Evolutionary conservation across 257 asterid genomes (phyloP).

Genomic region (Gynochthodes officinalis): DNA sequence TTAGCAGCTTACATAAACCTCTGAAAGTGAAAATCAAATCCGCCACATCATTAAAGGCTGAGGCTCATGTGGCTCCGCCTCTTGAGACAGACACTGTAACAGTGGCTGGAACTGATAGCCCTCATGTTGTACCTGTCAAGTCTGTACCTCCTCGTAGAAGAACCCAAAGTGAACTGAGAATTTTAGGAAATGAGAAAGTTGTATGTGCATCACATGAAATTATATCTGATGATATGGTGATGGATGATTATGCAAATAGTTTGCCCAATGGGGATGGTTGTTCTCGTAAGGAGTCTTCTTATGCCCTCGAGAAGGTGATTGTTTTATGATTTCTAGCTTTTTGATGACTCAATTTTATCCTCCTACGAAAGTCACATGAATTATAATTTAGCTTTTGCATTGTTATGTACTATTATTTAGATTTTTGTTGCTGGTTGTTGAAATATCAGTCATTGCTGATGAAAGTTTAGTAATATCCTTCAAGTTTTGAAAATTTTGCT

Average conservation of each 20-base stretch:
- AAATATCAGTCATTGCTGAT: background rate
- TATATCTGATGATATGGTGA: conserved; percentile 21
- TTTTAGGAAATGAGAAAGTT: conserved; percentile 41
- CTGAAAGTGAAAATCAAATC: conserved; percentile 49
- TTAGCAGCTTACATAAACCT: conserved; percentile 50
- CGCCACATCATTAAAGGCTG: conserved; percentile 31
- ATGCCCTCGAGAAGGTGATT: conserved; percentile 48
- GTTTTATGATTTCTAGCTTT: conserved; percentile 1
- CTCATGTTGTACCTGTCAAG: conserved; percentile 65
- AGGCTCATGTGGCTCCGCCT: conserved; percentile 32
- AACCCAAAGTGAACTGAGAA: conserved; percentile 57
- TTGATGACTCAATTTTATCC: background rate
- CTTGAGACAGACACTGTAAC: conserved; percentile 43
- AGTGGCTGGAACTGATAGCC: conserved; percentile 44
- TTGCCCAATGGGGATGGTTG: conserved; percentile 42
- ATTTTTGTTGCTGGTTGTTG: background rate
- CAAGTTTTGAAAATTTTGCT: background rate
- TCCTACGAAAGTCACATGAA: background rate
- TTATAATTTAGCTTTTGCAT: background rate
- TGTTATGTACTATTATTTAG: background rate
- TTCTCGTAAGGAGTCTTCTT: conserved; percentile 33
- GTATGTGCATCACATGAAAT: conserved; percentile 36
- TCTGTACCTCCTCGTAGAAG: conserved; percentile 75
- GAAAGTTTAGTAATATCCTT: background rate
- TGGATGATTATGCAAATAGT: conserved; percentile 29